Base-by-base conservation (phyloP, 192 early-diverging fungal species). In the Coemansia sp. region DNA sequence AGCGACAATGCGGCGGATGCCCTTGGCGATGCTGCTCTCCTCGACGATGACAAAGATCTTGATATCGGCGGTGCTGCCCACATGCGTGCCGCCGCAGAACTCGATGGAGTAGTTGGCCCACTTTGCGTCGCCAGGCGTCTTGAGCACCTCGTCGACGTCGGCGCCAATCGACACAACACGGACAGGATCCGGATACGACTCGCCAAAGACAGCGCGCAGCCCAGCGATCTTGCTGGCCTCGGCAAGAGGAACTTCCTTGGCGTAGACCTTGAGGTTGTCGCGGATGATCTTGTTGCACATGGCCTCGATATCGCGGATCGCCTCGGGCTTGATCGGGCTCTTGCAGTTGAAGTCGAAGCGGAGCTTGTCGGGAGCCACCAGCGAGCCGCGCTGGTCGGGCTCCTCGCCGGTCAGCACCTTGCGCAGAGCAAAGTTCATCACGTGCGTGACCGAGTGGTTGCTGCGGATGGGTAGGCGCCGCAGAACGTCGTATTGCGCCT, bases 1-100 rank as follows among this genome's bases (percentile, higher is more conserved):
- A 36, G 93, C 95, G 23, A 95, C 87, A 55, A 99, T 92, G 66
- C 97, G 93, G 36, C 97, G 90, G 58, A 96, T 92, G 65, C 97
- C 97, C 88, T 96, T 96, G 75, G 95, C 92, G 71, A 97, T 94
- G 75, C 89, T 89, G 25, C 79, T 65, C 74, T 97, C 97, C 84
- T 99, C 97, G 48, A 94, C 73, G 60, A 97, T 86, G 34, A 85
- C 85, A 75, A 96, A 88, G 34, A 83, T 73, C 81, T 93, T 95
- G 63, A 99, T 93, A 49, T 96, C 94, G 9, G 88, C 85, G 2
- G 97, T 99, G 78, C 87, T 85, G 23, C 84, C 81, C 29, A 97
- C 95, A 65, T 99, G 97, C 11, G 96, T 98, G 69, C 97, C 97
- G 67, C 97, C 97, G 74, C 97, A 99, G 79, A 99, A 94, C 83